A percentile compares a stretch with the other conserved stretches of the same genome.
Evolutionary conservation across 441 rosid species (phyloP).

Genomic region (Biscutella auriculata): DNA sequence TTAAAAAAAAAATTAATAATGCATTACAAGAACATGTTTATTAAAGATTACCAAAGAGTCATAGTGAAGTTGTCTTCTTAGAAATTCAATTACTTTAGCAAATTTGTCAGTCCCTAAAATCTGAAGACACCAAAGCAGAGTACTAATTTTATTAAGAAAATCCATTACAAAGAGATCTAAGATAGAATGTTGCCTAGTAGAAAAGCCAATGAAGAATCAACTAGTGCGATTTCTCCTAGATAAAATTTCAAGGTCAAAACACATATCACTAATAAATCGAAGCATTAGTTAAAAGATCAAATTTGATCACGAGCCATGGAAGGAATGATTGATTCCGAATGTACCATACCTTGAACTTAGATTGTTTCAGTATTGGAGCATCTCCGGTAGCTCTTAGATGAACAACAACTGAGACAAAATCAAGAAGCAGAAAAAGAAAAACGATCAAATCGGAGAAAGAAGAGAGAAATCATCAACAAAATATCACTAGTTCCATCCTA

Average conservation of each 20-base stretch:
- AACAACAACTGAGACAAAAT: conserved; percentile 16
- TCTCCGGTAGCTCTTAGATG: conserved; percentile 82
- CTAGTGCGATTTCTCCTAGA: too few species aligned
- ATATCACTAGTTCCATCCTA: not conserved
- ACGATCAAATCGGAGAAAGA: conserved; percentile 4
- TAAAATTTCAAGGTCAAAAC: too few species aligned
- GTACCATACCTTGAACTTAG: conserved; percentile 88
- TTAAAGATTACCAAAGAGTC: conserved; percentile 56
- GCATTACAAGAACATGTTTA: not conserved
- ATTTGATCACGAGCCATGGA: not conserved
- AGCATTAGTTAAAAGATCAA: too few species aligned
- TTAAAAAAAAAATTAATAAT: too few species aligned
- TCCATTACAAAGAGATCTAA: too few species aligned
- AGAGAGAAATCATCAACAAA: not conserved
- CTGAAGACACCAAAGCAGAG: conserved; percentile 23
- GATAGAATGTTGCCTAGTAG: not conserved
- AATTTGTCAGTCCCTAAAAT: conserved; percentile 64
- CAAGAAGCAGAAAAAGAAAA: not conserved
- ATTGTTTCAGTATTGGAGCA: conserved; percentile 81
- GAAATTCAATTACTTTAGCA: conserved; percentile 79
- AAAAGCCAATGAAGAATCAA: not conserved
- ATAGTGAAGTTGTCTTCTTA: conserved; percentile 64
- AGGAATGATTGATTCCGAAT: not conserved
- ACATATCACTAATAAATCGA: too few species aligned
- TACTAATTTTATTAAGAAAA: too few species aligned